phyloP scores from a whole-genome alignment of 768 basidiomycete species.

The Strobilomyces dryophilus region DNA sequence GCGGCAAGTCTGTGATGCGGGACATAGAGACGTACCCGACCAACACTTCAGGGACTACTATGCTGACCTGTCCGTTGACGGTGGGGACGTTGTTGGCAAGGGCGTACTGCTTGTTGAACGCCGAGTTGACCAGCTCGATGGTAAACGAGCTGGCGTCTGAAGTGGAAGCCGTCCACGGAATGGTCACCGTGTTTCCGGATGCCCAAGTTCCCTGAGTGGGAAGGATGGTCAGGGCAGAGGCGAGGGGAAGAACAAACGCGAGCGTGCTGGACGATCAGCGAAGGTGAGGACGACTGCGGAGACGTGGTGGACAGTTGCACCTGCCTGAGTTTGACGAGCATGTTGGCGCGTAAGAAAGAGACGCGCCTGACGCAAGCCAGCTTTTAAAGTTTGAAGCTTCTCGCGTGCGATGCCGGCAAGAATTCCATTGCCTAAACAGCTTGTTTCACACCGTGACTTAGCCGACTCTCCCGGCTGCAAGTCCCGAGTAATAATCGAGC shows the following conservation, averaged over 20 bases:
- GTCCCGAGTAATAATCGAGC: no score
- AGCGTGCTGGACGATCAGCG: slow-evolving; percentile 31
- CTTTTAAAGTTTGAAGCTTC: background rate
- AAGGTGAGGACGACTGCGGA: background rate
- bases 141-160: slow-evolving; percentile 42
- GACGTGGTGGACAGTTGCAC: slow-evolving; percentile 4
- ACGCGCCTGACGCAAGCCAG: slow-evolving; percentile 2
- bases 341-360: slow-evolving; percentile 31
- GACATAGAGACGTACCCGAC: slow-evolving; percentile 31
- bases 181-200: slow-evolving; percentile 33
- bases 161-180: slow-evolving; percentile 43
- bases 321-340: slow-evolving; percentile 50
- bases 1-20: background rate
- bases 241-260: slow-evolving; percentile 42
- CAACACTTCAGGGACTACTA: slow-evolving; percentile 48
- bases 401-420: slow-evolving; percentile 12
- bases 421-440: no score
- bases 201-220: slow-evolving; percentile 9
- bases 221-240: slow-evolving; percentile 41
- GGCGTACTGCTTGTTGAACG: slow-evolving; percentile 51
- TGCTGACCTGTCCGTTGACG: slow-evolving; percentile 9
- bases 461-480: no score
- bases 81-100: slow-evolving; percentile 49
- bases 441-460: no score
- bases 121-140: slow-evolving; percentile 43